Base-by-base conservation (phyloP, 2,329 filamentous ascomycete genomes). In the Nothophoma quercina region DNA sequence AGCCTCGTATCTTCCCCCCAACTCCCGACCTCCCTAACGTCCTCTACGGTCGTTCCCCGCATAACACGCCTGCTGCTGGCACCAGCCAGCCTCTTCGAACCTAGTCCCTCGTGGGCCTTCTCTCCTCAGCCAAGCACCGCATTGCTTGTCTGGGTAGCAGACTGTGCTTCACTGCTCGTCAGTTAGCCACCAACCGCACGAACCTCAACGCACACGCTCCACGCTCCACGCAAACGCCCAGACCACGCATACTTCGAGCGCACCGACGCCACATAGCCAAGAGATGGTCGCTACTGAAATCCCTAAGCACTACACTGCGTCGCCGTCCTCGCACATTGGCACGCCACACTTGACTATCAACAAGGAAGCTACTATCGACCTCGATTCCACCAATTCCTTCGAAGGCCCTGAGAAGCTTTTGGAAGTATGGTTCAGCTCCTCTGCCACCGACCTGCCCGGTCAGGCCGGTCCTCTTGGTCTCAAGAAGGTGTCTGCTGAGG, bases 391-490 rank as follows among this genome's bases (percentile, higher is more conserved):
- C 83, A 96, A 92, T 83, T 93, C 93, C 63, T 99, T 99, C 73
- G 95, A 99, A 83, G 93, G 93, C 54, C 95, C 95, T 35, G 95
- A 99, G 81, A 99, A 99, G 82, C 84, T 99, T 48, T 84, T 99
- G 68, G 95, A 99, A 81, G 93, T 99, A 71, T 99, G 95, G 95
- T 98, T 99, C 75, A 89, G 90, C 52, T 87, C 93, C 19, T 90
- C 89, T 67, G 83, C 92, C 42, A 81, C 85, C 60, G 82, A 87
- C 55, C 83, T 96, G 30, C 89, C 92, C 15, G 78, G 85, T 4
- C 84, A 86, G 45, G 87, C 87, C 49, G 85, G 86, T 59, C 86
- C 88, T 15, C 81, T 86, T 72, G 95, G 95, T 21, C 80, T 99
- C 71, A 98, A 98, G 81, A 85, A 87, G 7, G 92, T 99, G 26